phyloP scores from a whole-genome alignment of 768 basidiomycete genomes.

The Pilatotrama ljubarskyi region DNA sequence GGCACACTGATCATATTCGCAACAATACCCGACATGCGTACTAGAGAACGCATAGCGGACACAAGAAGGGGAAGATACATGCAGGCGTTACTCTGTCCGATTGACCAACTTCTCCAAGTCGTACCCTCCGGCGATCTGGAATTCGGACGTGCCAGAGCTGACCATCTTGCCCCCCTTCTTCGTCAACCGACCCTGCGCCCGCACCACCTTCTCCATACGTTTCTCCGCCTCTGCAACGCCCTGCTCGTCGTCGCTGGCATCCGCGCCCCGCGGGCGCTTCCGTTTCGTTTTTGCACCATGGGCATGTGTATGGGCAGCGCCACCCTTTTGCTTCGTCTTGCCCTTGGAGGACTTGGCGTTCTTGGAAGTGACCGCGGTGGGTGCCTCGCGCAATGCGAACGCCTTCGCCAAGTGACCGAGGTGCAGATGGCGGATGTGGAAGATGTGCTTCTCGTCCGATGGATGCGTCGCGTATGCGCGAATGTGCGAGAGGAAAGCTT shows the following conservation, averaged over 20 bases:
- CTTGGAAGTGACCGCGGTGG: constrained; percentile 40
- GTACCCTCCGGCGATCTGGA: constrained; percentile 70
- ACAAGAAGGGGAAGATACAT: too few relatives aligned
- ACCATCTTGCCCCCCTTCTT: constrained; percentile 80
- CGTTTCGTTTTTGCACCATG: background rate
- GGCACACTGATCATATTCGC: too few relatives aligned
- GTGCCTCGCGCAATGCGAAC: constrained; percentile 87
- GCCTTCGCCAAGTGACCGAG: constrained; percentile 93
- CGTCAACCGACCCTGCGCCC: constrained; percentile 76
- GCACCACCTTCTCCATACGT: constrained; percentile 85
- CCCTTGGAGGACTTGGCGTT: constrained; percentile 19
- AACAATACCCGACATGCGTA: too few relatives aligned
- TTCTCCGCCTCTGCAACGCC: constrained; percentile 57
- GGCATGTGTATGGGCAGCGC: background rate
- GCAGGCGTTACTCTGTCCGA: too few relatives aligned
- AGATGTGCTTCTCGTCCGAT: constrained; percentile 91
- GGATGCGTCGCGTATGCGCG: constrained; percentile 98
- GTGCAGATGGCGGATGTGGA: constrained; percentile 93
- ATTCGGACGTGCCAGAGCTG: constrained; percentile 65
- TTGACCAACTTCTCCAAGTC: constrained; percentile 60
- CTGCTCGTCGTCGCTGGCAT: constrained; percentile 31
- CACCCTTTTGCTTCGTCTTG: constrained; percentile 16
- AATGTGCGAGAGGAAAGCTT: constrained; percentile 89
- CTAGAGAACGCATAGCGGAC: too few relatives aligned
- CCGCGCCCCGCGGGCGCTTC: constrained; percentile 13